These are phyloP conservation scores for Lodderomyces metapsilosis DNA, from an alignment of 1,139 yeast species.

Conservation along the genomic window DNA sequence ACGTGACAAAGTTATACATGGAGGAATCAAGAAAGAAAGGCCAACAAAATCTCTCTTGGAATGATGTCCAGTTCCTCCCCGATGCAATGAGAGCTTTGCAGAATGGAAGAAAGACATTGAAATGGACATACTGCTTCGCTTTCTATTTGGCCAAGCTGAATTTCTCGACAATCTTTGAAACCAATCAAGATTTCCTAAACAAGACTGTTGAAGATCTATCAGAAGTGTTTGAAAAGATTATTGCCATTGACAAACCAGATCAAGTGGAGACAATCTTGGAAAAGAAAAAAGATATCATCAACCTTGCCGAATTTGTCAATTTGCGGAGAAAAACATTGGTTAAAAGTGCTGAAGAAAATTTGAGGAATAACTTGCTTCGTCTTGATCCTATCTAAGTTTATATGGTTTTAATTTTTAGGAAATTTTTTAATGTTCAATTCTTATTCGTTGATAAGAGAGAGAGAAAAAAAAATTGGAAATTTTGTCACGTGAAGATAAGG, in stretches of 20 bases:
- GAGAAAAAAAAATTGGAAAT: neutral
- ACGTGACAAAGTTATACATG: slow-evolving; percentile 58
- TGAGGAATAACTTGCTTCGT: slow-evolving; percentile 25
- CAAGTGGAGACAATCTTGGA: slow-evolving; percentile 40
- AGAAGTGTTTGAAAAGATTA: slow-evolving; percentile 61
- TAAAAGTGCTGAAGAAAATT: slow-evolving; percentile 47
- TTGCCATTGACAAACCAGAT: slow-evolving; percentile 39
- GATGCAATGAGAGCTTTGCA: slow-evolving; percentile 67
- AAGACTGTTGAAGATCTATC: slow-evolving; percentile 79
- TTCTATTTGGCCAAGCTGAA: slow-evolving; percentile 57
- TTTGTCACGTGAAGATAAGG: slow-evolving; percentile 10
- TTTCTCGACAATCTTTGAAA: slow-evolving; percentile 64
- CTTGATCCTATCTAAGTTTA: slow-evolving; percentile 21
- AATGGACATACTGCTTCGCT: slow-evolving; percentile 90
- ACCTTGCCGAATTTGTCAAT: slow-evolving; percentile 43
- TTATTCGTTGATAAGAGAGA: slow-evolving; percentile 3
- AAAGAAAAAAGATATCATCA: slow-evolving; percentile 49
- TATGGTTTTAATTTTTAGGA: slow-evolving; percentile 24
- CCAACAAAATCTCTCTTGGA: slow-evolving; percentile 63
- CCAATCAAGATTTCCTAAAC: slow-evolving; percentile 69
- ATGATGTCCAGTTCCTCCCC: slow-evolving; percentile 80
- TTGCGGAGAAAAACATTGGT: slow-evolving; percentile 51
- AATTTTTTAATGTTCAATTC: slow-evolving; percentile 24
- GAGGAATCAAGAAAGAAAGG: slow-evolving; percentile 33
- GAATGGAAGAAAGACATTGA: slow-evolving; percentile 71